A percentile compares a stretch with the other conserved stretches of the same genome.
These are phyloP conservation scores for Eremochloa ophiuroides DNA, from an alignment of 176 grass and related monocot genomes.

Conservation along the genomic window DNA sequence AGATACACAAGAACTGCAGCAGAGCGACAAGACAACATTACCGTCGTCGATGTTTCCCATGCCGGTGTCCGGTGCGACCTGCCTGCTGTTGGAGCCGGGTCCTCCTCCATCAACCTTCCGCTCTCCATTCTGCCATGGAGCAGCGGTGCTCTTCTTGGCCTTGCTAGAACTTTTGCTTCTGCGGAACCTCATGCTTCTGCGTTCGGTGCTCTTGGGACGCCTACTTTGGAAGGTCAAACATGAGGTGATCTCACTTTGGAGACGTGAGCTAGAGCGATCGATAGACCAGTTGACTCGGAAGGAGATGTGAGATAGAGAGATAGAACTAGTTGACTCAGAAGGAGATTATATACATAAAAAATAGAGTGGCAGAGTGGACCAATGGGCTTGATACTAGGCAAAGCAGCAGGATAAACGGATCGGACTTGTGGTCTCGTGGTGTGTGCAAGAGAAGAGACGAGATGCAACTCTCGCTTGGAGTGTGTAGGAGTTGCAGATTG, in stretches of 20 bases:
- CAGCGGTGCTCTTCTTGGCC: slow-evolving; percentile 14
- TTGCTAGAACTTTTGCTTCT: slow-evolving; percentile 16
- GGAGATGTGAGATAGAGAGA: neutral
- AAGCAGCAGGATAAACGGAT: slow-evolving; percentile 21
- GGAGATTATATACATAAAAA: neutral
- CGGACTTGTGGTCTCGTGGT: slow-evolving; percentile 12
- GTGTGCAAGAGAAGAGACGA: neutral
- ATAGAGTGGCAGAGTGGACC: slow-evolving; percentile 6
- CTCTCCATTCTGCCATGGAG: neutral
- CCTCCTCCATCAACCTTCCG: neutral
- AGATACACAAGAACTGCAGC: neutral
- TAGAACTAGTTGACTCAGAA: neutral
- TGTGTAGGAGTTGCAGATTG: neutral
- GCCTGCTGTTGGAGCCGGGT: slow-evolving; percentile 24
- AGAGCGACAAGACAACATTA: neutral
- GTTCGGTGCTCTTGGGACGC: neutral
- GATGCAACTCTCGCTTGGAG: slow-evolving; percentile 3
- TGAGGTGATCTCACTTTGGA: neutral
- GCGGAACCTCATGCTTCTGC: slow-evolving; percentile 23
- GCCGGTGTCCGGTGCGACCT: slow-evolving; percentile 12
- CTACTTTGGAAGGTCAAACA: slow-evolving; percentile 20
- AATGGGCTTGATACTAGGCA: neutral
- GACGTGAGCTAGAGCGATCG: neutral
- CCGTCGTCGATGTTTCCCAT: neutral
- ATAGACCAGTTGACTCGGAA: neutral